phyloP scores from a whole-genome alignment of 805 yeast species.

The Blastobotrys peoriensis region DNA sequence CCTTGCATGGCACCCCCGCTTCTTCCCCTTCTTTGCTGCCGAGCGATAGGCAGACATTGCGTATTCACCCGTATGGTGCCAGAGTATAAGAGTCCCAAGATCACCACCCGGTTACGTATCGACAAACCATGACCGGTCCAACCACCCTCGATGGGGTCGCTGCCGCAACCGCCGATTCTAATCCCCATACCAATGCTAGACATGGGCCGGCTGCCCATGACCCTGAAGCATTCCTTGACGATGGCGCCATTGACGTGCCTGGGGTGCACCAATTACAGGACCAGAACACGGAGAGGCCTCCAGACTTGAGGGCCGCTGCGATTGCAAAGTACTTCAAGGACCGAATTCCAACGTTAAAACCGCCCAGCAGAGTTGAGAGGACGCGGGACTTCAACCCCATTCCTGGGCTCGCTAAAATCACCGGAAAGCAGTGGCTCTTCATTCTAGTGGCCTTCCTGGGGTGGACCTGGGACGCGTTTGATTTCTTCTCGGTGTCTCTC shows the following conservation, averaged over 20 bases:
- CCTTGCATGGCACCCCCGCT: no score
- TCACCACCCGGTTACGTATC: no score
- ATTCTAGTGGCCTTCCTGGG: conserved; percentile 55
- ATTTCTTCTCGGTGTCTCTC: conserved; percentile 58
- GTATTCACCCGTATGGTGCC: no score
- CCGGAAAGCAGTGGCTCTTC: conserved; percentile 52
- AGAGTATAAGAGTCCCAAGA: no score
- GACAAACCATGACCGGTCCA: no score
- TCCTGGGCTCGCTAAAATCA: conserved; percentile 46
- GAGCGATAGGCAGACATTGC: no score
- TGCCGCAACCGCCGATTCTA: no score
- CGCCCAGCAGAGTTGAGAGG: conserved; percentile 20
- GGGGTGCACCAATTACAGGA: not conserved
- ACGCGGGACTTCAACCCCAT: conserved; percentile 49
- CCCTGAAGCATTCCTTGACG: not conserved
- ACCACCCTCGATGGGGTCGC: no score
- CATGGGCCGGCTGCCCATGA: not conserved
- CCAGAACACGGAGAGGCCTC: conserved; percentile 10
- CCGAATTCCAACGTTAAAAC: conserved; percentile 28
- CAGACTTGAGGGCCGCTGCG: conserved; percentile 20
- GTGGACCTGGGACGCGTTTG: conserved; percentile 72
- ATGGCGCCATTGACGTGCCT: not conserved
- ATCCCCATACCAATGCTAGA: no score
- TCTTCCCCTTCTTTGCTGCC: no score
- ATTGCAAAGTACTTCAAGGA: conserved; percentile 28